Conservation (phyloP, 257 asterid species). For the Gynochthodes officinalis region DNA sequence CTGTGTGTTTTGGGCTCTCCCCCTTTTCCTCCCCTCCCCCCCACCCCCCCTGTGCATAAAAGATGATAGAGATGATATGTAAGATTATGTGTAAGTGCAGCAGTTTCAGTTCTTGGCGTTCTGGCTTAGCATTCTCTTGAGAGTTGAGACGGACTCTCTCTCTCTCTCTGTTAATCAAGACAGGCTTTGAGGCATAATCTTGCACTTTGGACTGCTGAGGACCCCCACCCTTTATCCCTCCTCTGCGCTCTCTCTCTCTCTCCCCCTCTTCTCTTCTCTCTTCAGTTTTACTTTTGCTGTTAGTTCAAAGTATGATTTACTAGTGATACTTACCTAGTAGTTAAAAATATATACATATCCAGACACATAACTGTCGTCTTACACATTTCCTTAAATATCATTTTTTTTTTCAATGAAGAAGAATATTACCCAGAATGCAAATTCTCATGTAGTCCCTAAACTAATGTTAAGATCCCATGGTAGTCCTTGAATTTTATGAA, state of each 20-base stretch:
- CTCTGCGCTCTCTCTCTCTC: not conserved
- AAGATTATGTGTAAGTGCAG: constrained; percentile 25
- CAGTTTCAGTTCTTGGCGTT: constrained; percentile 42
- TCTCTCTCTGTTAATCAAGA: constrained; percentile 61
- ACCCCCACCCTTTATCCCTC: constrained; percentile 49
- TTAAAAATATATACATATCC: not conserved
- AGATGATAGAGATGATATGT: constrained; percentile 10
- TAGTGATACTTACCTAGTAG: constrained; percentile 1
- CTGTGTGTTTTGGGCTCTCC: not conserved
- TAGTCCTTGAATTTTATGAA: not conserved
- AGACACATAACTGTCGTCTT: not conserved
- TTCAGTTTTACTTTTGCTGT: not conserved
- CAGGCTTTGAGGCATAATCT: constrained; percentile 61
- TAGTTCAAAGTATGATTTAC: constrained; percentile 1
- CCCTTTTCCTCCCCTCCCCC: constrained; percentile 5
- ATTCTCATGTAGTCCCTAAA: not conserved
- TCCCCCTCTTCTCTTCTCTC: constrained; percentile 16
- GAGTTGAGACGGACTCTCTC: constrained; percentile 16
- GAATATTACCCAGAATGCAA: too few relatives aligned
- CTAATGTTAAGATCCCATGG: not conserved
- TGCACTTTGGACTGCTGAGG: constrained; percentile 33
- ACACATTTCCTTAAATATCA: not conserved
- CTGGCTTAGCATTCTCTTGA: constrained; percentile 33
- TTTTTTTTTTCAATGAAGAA: too few relatives aligned
- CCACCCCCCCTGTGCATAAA: constrained; percentile 9